Conservation (phyloP, 2,329 filamentous ascomycete genomes). For the Thelonectria olida region DNA sequence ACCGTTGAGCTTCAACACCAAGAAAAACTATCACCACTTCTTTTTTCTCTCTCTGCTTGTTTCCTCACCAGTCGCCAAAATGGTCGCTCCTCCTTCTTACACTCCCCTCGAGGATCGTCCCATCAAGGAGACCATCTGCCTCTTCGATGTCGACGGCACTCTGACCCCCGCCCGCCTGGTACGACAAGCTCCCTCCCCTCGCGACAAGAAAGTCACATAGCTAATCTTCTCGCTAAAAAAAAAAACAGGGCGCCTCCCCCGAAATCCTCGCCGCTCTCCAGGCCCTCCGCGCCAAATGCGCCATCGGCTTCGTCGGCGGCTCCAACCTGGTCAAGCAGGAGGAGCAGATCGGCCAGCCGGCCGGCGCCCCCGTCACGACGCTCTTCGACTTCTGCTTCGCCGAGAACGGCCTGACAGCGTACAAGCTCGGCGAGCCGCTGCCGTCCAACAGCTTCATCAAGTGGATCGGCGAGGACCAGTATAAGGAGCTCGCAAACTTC, state of each 20-base stretch:
- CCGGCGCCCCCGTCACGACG: conserved; percentile 73
- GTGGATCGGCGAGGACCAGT: conserved; percentile 85
- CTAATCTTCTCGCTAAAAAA: too few species aligned
- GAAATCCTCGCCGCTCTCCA: conserved; percentile 87
- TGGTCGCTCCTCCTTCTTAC: conserved; percentile 59
- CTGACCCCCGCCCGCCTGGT: conserved; percentile 85
- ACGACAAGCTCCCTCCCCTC: conserved; percentile 42
- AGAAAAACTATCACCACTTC: background rate
- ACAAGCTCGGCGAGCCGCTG: conserved; percentile 80
- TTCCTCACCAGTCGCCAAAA: conserved; percentile 38
- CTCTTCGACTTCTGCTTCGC: conserved; percentile 98
- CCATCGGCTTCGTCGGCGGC: conserved; percentile 92
- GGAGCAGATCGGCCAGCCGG: conserved; percentile 82
- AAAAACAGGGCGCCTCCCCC: conserved; percentile 69
- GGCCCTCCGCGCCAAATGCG: conserved; percentile 83
- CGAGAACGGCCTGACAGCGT: conserved; percentile 95
- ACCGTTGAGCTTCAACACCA: conserved; percentile 5
- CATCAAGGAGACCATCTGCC: conserved; percentile 89
- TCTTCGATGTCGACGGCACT: conserved; percentile 97
- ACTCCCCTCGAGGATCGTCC: conserved; percentile 85
- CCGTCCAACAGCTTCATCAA: conserved; percentile 87
- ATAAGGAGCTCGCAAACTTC: conserved; percentile 81
- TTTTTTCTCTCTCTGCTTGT: background rate
- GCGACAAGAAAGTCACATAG: background rate
- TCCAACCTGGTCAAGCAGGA: conserved; percentile 94